phyloP scores from a whole-genome alignment of 768 basidiomycete genomes.

The Hirschioporus abietinus region DNA sequence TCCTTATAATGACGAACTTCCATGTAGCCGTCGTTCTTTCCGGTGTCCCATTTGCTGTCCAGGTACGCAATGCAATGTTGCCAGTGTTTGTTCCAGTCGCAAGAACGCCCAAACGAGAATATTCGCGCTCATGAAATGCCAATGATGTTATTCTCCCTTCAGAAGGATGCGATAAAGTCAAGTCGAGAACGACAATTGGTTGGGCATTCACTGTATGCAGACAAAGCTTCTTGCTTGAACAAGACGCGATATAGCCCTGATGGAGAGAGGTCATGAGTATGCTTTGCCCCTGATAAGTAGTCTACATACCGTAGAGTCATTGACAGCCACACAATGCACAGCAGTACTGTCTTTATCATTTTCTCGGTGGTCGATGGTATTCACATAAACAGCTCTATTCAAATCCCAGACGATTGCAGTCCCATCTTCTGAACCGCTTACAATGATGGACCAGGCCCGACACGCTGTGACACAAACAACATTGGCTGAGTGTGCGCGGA shows the following conservation, averaged over 20 bases:
- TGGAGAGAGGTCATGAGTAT: conserved; percentile 7
- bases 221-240: conserved; percentile 63
- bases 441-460: conserved; percentile 72
- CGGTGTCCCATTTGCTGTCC: conserved; percentile 73
- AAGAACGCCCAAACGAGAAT: conserved; percentile 69
- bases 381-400: conserved; percentile 74
- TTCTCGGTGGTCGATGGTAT: conserved; percentile 68
- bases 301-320: conserved; percentile 75
- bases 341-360: conserved; percentile 26
- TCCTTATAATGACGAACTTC: conserved; percentile 67
- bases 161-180: conserved; percentile 39
- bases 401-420: conserved; percentile 88
- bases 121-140: conserved; percentile 88
- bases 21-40: conserved; percentile 63
- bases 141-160: conserved; percentile 54
- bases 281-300: conserved; percentile 1
- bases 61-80: conserved; percentile 73
- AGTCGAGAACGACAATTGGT: conserved; percentile 65
- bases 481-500: conserved; percentile 72
- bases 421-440: conserved; percentile 84
- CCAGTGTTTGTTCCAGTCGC: conserved; percentile 77
- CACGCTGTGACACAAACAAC: conserved; percentile 69
- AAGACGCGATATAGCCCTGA: conserved; percentile 86
- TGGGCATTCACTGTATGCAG: conserved; percentile 86
- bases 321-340: conserved; percentile 69